phyloP scores from a whole-genome alignment of 2,329 filamentous ascomycete species.

The Beauveria caledonica region DNA sequence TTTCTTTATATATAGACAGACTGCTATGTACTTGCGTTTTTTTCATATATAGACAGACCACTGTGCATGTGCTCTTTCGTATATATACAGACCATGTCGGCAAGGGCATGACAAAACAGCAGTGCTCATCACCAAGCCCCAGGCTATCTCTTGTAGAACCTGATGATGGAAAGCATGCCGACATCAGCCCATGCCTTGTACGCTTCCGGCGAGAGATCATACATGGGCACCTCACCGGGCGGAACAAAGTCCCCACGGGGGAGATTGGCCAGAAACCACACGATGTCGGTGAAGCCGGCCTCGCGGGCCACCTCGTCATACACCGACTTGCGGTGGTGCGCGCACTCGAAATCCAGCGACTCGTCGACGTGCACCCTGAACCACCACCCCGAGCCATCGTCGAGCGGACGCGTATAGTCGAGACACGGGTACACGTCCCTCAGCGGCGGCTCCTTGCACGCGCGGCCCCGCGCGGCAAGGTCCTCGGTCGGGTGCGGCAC shows the following conservation, averaged over 20 bases:
- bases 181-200: not conserved
- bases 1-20: no score
- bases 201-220: not conserved
- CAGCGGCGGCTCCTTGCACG: not conserved
- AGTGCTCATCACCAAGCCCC: not conserved
- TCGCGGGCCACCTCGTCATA: not conserved
- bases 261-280: not conserved
- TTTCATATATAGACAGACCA: no score
- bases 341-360: not conserved
- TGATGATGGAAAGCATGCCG: not conserved
- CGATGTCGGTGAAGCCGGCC: not conserved
- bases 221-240: not conserved
- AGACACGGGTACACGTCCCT: not conserved
- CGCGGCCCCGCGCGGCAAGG: not conserved
- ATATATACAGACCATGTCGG: no score
- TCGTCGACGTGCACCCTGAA: not conserved
- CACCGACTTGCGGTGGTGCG: not conserved
- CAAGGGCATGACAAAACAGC: not conserved
- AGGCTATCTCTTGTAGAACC: not conserved
- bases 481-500: not conserved
- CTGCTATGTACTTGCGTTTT: no score
- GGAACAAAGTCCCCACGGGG: not conserved
- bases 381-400: conserved; percentile 3
- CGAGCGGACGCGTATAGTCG: not conserved
- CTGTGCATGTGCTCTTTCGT: no score